phyloP scores from a whole-genome alignment of 352 stramenopile genomes.

The Globisporangium cystogenes region DNA sequence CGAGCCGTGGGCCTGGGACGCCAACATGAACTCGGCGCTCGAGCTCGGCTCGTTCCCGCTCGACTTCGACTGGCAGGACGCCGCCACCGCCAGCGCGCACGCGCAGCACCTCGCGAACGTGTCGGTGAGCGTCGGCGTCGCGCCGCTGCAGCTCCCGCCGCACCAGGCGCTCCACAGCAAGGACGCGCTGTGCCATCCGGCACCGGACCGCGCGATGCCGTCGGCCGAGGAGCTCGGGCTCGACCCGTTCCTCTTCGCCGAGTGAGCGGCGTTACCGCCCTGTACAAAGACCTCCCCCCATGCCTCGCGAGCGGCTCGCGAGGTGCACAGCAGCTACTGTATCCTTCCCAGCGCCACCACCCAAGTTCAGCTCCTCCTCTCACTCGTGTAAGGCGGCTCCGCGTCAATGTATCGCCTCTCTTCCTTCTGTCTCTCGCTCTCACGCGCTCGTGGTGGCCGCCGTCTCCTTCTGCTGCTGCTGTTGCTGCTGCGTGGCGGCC shows the following conservation, averaged over 20 bases:
- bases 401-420: background rate
- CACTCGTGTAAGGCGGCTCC: too few relatives aligned
- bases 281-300: background rate
- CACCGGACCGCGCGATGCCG: conserved; percentile 31
- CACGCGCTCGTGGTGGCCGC: too few relatives aligned
- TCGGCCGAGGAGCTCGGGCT: conserved; percentile 59
- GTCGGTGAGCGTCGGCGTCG: conserved; percentile 17
- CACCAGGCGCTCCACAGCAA: conserved; percentile 28
- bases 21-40: conserved; percentile 37
- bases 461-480: too few relatives aligned
- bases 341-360: background rate
- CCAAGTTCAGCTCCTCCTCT: conserved; percentile 2
- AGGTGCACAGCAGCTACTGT: conserved; percentile 17
- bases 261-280: too few relatives aligned
- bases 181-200: conserved; percentile 26
- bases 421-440: background rate
- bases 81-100: conserved; percentile 8
- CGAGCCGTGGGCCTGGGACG: conserved; percentile 62
- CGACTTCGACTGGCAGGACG: conserved; percentile 51
- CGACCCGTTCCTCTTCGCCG: conserved; percentile 61
- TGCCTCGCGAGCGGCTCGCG: background rate
- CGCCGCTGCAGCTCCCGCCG: background rate
- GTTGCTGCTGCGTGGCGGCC: too few relatives aligned
- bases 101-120: conserved; percentile 10
- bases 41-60: conserved; percentile 36